Base-by-base conservation (phyloP, 176 grass and related monocot species). In the Pontederia paniculata region DNA sequence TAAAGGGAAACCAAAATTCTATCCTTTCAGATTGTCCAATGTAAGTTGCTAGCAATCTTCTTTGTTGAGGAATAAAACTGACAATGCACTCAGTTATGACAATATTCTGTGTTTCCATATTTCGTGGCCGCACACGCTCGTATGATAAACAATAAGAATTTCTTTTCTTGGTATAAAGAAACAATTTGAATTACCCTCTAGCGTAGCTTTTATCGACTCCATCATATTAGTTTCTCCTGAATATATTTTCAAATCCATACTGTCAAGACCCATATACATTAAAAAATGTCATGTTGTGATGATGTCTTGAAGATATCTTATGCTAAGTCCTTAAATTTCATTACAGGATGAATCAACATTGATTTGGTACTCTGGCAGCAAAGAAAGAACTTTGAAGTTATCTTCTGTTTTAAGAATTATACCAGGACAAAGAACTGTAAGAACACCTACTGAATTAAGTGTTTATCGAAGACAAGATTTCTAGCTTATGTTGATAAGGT, bases 1-100 rank as follows among this genome's bases (percentile, higher is more conserved):
- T 49, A 89, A 96, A 68, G 86, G 82, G 47, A 96, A 96, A 57
- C 91, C 91, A 19, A 96, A 96, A 53, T 89, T 96, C 68, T 86
- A 74, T 65, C 91, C 91, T 16, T 80, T 96, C 64, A 81, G 91
- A 52, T 67, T 96, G 22, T 87, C 91, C 19, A 81, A 76, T 78
- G 91, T 96, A 62, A 96, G 91, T 76, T 23, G 13, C 17, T 71
- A 64, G 2, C 10, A 42, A 42, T 50, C 48, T 16, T 5, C 48
- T 50, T 50, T 37, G 28, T 37, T 37, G 28, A 37, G 28, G 28
- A 37, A 37, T 37, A 37, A 5, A 37, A 37, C 28, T 37, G 28
- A 37, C 7, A 6, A 37, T 37, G 28, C 28, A 37, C 28, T 37
- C 28, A 1, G 28, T 37, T 6, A 37, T 37, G 28, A 37, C 28